Evolutionary conservation across 2,329 filamentous ascomycete genomes (phyloP), one percentile per base, ranked within the genome.

Genomic region (Cordyceps tenuipes): DNA sequence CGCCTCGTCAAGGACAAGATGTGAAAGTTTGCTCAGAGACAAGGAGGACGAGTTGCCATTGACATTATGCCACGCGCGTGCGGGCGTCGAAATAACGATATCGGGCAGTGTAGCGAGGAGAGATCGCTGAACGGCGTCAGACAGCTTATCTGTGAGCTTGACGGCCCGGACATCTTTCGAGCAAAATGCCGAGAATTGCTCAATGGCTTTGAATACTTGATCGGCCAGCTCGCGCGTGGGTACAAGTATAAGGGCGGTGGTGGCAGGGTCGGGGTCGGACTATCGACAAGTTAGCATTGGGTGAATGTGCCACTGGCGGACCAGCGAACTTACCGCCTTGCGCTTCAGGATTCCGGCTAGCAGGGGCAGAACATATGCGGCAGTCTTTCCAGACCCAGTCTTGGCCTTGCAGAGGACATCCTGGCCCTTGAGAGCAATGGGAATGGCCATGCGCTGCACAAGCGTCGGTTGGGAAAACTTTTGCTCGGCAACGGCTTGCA

Each of bases 371-470:
- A 96, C 78, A 71, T 97, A 97, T 54, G 94, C 93, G n/a, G 91
- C 91, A 12, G 94, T 99, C 80, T 99, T 99, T 66, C 94, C 94
- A 4, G 92, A 96, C 13, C 94, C 94, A 5, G 94, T 97, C 73
- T 93, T 95, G 43, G 93, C 91, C 69, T 93, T 91, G 59, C 91
- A 92, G 44, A 97, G 79, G 52, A 99, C 86, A 79, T 97, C 91
- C 69, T 90, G 87, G 13, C 94, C 93, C 64, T 91, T 85, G 19
- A 97, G 79, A 23, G 90, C 91, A 43, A 97, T 76, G 1, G 94
- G 94, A 63, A 99, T 96, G 1, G 90, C 90, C 73, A 88, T 87
- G 47, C 85, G 82, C 74, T 99, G 94, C 1, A 97, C 89, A 13
- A 87, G 82, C n/a, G 94, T 97, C 15, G 94, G 94, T 61, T 86